Evolutionary conservation across 2,329 filamentous ascomycete genomes (phyloP).

Genomic region (Fusarium piperis): DNA sequence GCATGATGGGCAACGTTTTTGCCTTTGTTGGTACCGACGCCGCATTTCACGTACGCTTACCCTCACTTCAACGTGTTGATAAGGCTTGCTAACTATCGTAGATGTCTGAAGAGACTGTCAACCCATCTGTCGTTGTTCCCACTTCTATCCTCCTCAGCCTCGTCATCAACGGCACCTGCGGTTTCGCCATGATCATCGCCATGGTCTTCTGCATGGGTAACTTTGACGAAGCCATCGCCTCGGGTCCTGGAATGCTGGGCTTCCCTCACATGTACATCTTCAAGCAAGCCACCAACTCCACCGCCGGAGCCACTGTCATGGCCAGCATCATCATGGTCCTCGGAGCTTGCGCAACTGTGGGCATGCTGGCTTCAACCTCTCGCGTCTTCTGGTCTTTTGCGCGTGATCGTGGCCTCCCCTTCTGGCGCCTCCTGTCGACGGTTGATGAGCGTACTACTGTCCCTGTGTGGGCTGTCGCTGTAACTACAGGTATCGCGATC

Average conservation of each 20-base stretch:
- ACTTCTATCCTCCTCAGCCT: conserved; percentile 60
- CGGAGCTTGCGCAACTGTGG: conserved; percentile 59
- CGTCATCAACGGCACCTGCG: conserved; percentile 60
- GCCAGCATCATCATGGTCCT: conserved; percentile 59
- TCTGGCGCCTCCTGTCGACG: conserved; percentile 42
- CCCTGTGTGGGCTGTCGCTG: conserved; percentile 41
- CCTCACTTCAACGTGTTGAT: background rate
- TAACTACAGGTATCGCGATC: conserved; percentile 41
- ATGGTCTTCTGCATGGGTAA: conserved; percentile 64
- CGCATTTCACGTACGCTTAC: conserved; percentile 42
- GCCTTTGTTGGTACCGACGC: conserved; percentile 47
- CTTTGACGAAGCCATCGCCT: conserved; percentile 53
- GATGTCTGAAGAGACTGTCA: conserved; percentile 58
- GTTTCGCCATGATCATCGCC: conserved; percentile 66
- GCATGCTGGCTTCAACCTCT: conserved; percentile 66
- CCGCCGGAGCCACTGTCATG: conserved; percentile 61
- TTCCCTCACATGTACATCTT: conserved; percentile 71
- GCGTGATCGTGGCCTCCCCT: conserved; percentile 45
- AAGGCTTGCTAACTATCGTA: conserved; percentile 4
- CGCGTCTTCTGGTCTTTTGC: conserved; percentile 66
- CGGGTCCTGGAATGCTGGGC: conserved; percentile 51
- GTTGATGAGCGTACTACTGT: conserved; percentile 43
- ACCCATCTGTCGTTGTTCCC: conserved; percentile 61
- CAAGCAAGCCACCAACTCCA: conserved; percentile 58
- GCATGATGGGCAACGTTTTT: conserved; percentile 53